Percentiles rank a stretch among this genome's conserved stretches.
phyloP scores from a whole-genome alignment of 306 rosid species.

The Fragaria nilgerrensis region DNA sequence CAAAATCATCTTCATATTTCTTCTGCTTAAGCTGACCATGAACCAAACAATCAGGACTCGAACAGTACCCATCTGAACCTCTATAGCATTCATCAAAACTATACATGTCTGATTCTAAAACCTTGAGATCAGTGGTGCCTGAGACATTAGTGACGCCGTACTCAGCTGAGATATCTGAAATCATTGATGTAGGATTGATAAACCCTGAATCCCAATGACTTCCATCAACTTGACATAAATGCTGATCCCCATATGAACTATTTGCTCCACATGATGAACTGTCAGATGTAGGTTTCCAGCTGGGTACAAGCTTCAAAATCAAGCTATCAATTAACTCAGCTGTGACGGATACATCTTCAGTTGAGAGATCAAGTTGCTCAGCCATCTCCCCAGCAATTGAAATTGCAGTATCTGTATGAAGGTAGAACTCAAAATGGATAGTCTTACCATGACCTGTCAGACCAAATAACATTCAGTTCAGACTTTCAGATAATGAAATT shows the following conservation, averaged over 20 bases:
- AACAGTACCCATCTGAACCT: conserved; percentile 26
- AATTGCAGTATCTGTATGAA: conserved; percentile 63
- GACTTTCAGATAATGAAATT: background rate
- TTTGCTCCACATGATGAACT: conserved; percentile 33
- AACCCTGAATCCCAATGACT: conserved; percentile 34
- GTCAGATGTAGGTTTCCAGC: conserved; percentile 46
- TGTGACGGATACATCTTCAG: conserved; percentile 53
- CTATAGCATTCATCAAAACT: conserved; percentile 38
- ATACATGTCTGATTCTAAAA: conserved; percentile 26
- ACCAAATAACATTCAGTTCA: conserved; percentile 7
- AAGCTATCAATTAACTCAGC: conserved; percentile 65
- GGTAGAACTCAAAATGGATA: conserved; percentile 77
- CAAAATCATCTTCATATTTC: conserved; percentile 12
- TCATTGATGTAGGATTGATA: conserved; percentile 31
- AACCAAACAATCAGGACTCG: conserved; percentile 30
- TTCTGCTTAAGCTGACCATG: conserved; percentile 25
- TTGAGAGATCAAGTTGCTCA: conserved; percentile 61
- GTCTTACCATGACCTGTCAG: conserved; percentile 66
- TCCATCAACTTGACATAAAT: conserved; percentile 29
- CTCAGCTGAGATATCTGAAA: conserved; percentile 55
- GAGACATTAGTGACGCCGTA: conserved; percentile 28
- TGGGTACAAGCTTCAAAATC: conserved; percentile 52
- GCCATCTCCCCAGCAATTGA: conserved; percentile 94
- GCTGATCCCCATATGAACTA: conserved; percentile 23
- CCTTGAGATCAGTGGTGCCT: conserved; percentile 25